Evolutionary conservation across 495 filamentous ascomycete genomes (phyloP), one percentile per base, ranked within the genome.

Genomic region (Sordaria brevicollis): DNA sequence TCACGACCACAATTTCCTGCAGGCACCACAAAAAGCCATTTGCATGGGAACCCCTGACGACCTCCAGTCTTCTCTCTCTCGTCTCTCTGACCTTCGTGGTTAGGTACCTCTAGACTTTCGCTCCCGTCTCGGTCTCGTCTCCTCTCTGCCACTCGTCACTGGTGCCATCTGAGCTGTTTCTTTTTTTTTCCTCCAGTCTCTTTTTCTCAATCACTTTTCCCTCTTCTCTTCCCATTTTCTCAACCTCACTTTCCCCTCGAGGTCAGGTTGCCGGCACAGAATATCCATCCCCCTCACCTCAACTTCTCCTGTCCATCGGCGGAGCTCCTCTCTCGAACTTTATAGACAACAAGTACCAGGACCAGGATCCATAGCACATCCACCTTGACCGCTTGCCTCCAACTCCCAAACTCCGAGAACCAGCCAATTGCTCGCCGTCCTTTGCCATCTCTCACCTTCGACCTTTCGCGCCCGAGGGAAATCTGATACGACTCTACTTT

Each of bases 181-280:
- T n/a, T 54, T 62, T 31, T 62, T 62, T 54, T n/a, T n/a, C 25
- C 21, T 29, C 21, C 21, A 57, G 25, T 57, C 25, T 62, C 21
- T 57, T n/a, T n/a, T n/a, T 57, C 21, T 25, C 25, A 62, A 73
- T 71, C 69, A 70, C 66, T 68, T 38, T 49, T 54, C 13, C 38
- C 62, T 62, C 33, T 67, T 62, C 69, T 62, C 21, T 67, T 66
- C 70, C 69, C 54, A 65, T 67, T 71, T 41, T 65, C 57, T 31
- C 17, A 41, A 39, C 65, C 38, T 68, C 11, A 65, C 17, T n/a
- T 38, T 17, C 25, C 21, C 41, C 41, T 54, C 33, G 25, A 62
- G 49, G 49, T 57, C 49, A 62, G 49, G 49, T 31, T 62, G 49
- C 21, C 49, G 10, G 19, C 19, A 54, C n/a, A 19, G n/a, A 10